Percentiles rank a stretch among this genome's conserved stretches.
Conservation (phyloP, 495 filamentous ascomycete species). For the Daldinia grandis region DNA sequence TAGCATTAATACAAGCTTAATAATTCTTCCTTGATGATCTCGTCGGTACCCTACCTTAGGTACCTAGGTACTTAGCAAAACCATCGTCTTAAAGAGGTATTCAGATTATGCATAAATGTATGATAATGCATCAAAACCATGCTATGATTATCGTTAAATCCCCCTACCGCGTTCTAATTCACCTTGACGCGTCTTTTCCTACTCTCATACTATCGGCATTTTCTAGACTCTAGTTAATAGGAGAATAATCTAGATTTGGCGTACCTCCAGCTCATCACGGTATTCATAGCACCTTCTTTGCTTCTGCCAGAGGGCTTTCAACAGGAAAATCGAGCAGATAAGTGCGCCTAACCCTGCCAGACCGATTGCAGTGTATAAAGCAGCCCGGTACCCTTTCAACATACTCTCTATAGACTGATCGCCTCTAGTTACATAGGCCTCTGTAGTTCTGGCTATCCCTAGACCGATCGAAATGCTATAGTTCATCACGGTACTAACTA, state of each 20-base stretch:
- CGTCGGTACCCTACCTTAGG: no score
- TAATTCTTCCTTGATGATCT: no score
- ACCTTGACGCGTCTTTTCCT: no score
- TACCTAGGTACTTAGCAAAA: no score
- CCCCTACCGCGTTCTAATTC: no score
- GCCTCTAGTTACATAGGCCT: slow-evolving; percentile 59
- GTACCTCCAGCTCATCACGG: not conserved
- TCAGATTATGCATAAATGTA: no score
- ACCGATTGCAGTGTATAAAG: slow-evolving; percentile 65
- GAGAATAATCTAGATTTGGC: not conserved
- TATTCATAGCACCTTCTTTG: slow-evolving; percentile 1
- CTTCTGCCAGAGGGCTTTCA: slow-evolving; percentile 10
- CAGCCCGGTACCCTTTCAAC: slow-evolving; percentile 61
- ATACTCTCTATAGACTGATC: slow-evolving; percentile 48
- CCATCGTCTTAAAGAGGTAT: no score
- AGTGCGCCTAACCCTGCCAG: slow-evolving; percentile 56
- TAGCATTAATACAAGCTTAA: no score
- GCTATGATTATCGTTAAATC: no score
- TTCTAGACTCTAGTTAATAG: no score
- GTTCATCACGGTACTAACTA: slow-evolving; percentile 72
- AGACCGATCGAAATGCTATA: slow-evolving; percentile 73
- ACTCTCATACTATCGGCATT: no score
- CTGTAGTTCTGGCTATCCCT: slow-evolving; percentile 71
- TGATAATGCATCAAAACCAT: no score
- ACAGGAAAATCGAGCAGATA: slow-evolving; percentile 38